Conservation (phyloP, 192 early-diverging fungal species). For the Geranomyces michiganensis region DNA sequence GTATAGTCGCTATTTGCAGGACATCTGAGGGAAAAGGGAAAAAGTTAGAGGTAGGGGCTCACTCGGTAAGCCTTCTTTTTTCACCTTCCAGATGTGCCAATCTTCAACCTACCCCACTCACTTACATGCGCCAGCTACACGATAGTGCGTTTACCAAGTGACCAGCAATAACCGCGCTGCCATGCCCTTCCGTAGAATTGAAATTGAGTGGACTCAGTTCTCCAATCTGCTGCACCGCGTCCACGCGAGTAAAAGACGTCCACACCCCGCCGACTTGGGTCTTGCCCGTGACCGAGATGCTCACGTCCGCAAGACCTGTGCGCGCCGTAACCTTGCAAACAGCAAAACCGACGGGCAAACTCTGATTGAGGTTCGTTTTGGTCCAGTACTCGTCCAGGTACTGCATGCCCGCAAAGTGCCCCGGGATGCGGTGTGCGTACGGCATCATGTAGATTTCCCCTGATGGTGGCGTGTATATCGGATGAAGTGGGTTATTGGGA, state of each 20-base stretch:
- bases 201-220: neutral
- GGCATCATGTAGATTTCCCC: neutral
- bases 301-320: neutral
- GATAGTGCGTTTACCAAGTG: neutral
- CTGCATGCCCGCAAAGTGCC: neutral
- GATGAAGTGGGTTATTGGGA: neutral
- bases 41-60: too few relatives aligned
- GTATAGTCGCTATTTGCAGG: neutral
- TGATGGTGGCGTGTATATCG: neutral
- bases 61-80: too few relatives aligned
- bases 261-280: neutral
- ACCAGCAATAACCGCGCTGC: neutral
- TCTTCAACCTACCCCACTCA: too few relatives aligned
- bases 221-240: neutral
- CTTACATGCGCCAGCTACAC: conserved; percentile 7
- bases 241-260: neutral
- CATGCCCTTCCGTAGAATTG: neutral
- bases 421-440: neutral
- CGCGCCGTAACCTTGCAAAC: neutral
- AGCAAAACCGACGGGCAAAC: neutral
- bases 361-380: neutral
- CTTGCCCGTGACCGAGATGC: neutral
- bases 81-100: too few relatives aligned
- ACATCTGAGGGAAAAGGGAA: neutral
- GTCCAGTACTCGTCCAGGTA: neutral